These are phyloP conservation scores for Triticum urartu DNA, from an alignment of 176 grass and related monocot species.

Conservation along the genomic window DNA sequence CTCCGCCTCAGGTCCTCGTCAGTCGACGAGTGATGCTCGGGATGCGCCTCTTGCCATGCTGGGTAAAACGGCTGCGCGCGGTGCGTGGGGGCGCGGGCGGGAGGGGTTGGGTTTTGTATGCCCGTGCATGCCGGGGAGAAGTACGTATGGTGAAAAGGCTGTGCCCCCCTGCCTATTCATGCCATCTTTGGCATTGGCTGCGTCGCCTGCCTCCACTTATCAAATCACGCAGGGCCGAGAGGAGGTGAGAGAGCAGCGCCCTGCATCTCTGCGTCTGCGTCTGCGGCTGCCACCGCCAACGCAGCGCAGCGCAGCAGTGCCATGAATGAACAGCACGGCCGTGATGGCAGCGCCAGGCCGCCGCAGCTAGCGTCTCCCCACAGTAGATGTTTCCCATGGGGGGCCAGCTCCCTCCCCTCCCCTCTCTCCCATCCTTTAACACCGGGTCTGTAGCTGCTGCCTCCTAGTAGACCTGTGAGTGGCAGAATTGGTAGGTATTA, in stretches of 20 bases:
- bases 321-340: constrained; percentile 53
- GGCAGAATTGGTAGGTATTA: constrained; percentile 6
- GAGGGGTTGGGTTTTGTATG: background rate
- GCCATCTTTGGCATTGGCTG: constrained; percentile 40
- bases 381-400: constrained; percentile 8
- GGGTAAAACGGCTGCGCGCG: constrained; percentile 1
- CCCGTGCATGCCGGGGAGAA: background rate
- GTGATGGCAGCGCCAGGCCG: constrained; percentile 17
- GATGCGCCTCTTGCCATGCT: background rate
- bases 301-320: background rate
- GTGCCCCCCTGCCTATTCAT: background rate
- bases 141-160: constrained; percentile 14
- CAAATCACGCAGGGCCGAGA: constrained; percentile 26
- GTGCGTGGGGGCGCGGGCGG: too few species aligned
- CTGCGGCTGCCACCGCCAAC: background rate
- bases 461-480: background rate
- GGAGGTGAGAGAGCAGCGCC: background rate
- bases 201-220: constrained; percentile 41
- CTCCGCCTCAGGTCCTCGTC: background rate
- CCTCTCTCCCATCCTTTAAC: constrained; percentile 5
- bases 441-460: background rate
- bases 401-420: background rate
- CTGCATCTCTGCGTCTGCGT: background rate
- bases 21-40: too few species aligned
- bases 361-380: constrained; percentile 10